Percentiles rank a stretch among this genome's conserved stretches.
Conservation (phyloP, 202 grass and related monocot genomes). For the Eragrostis tef region DNA sequence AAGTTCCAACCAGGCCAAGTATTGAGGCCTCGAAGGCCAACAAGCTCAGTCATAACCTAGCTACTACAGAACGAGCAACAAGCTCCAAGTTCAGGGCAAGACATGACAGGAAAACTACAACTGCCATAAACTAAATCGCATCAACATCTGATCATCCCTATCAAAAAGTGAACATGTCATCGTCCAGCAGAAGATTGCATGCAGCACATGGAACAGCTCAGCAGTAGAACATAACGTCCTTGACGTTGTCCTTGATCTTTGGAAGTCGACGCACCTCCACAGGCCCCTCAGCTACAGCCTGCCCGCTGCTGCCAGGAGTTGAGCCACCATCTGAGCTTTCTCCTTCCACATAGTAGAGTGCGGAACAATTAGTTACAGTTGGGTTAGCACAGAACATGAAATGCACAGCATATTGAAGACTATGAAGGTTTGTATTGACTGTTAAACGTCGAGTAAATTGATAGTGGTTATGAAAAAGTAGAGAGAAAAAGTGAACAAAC, state of each 20-base stretch:
- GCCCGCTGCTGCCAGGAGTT: slow-evolving; percentile 44
- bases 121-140: too few relatives aligned
- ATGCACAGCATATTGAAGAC: background rate
- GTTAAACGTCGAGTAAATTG: background rate
- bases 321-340: slow-evolving; percentile 59
- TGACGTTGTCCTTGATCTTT: slow-evolving; percentile 71
- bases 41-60: slow-evolving; percentile 34
- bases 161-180: slow-evolving; percentile 17
- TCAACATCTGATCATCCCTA: slow-evolving; percentile 20
- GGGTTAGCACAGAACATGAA: too few relatives aligned
- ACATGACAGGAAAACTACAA: slow-evolving; percentile 13
- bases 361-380: slow-evolving; percentile 51
- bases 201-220: slow-evolving; percentile 45
- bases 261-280: slow-evolving; percentile 70
- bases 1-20: slow-evolving; percentile 23
- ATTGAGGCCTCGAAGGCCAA: slow-evolving; percentile 30
- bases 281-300: slow-evolving; percentile 50
- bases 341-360: slow-evolving; percentile 68
- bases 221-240: slow-evolving; percentile 93
- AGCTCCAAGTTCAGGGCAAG: background rate
- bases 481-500: too few relatives aligned
- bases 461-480: too few relatives aligned
- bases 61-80: slow-evolving; percentile 34
- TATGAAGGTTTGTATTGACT: background rate
- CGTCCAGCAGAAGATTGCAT: background rate